Base-by-base conservation (phyloP, 805 yeast species). In the Vanderwaltozyma verrucispora region DNA sequence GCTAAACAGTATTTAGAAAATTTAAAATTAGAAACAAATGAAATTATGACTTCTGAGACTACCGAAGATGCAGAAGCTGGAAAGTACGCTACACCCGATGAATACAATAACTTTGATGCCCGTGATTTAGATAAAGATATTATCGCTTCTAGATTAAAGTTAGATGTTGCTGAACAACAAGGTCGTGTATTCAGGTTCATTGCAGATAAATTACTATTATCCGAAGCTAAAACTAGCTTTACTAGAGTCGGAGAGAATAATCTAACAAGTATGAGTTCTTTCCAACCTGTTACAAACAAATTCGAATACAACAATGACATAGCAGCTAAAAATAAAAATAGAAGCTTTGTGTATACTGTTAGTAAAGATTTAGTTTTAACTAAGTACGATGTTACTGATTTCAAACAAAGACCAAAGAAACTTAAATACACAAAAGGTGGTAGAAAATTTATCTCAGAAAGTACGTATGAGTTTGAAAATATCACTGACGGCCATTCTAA, bases 1-100 rank as follows among this genome's bases (percentile, higher is more conserved):
- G 97, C 97, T 14, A 87, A 87, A 60, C 92, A 88, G 60, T 92
- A 92, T 59, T 65, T 92, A 44, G 87, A 80, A 32, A 82, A 81
- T 52, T 63, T 92, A 51, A 76, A 82, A 55, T 62, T 66, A 3
- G 85, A 80, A 43, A 71, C 69, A 15, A 71, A 64, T 19, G 63
- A 57, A 2, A 61, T 61, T 30, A 68, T 60, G 13, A 41, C 48
- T 4, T 32, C 38, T 7, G 26, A 34, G 8, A 28, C 33, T 5
- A 51, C 42, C 32, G 46, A 41, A 25, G 48, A 44, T 15, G 38
- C 33, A 12, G 43, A 39, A 7, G 45, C 39, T 8, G 17, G 16
- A 2, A 39, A 41, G n/a, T 51, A 51, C 13, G 51, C 58, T 9
- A 32, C 19, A 15, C 6, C 33, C 15, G 60, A 52, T 32, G 66